Evolutionary conservation across 176 grass and related monocot genomes (phyloP).

Genomic region (Ensete glaucum): DNA sequence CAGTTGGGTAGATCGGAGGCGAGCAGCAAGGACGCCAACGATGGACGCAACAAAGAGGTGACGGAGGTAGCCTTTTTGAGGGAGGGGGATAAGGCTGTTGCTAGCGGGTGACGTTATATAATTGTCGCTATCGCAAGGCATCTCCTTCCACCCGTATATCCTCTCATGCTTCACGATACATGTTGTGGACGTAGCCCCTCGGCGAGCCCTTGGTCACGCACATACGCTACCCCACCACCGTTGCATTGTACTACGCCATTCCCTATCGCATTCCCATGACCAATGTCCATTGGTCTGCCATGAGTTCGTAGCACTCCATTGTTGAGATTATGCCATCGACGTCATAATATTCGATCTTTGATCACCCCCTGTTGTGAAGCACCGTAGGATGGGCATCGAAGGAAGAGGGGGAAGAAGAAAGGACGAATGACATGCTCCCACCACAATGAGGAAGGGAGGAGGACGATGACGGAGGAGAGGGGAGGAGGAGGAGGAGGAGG

Average conservation of each 20-base stretch:
- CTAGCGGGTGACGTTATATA: too few relatives aligned
- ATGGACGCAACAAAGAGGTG: too few relatives aligned
- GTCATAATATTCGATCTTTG: slow-evolving; percentile 12
- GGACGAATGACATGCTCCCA: too few relatives aligned
- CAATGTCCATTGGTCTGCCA: slow-evolving; percentile 21
- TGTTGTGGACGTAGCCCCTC: slow-evolving; percentile 59
- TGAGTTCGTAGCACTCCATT: slow-evolving; percentile 17
- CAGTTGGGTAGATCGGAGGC: too few relatives aligned
- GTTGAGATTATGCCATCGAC: slow-evolving; percentile 13
- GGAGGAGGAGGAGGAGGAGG: too few relatives aligned
- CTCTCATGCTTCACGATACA: slow-evolving; percentile 45
- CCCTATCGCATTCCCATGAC: slow-evolving; percentile 27
- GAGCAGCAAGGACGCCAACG: too few relatives aligned
- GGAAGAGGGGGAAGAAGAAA: too few relatives aligned
- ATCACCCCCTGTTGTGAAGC: slow-evolving; percentile 14
- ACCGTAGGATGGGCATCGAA: slow-evolving; percentile 11
- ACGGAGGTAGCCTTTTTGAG: too few relatives aligned
- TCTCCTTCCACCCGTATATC: slow-evolving; percentile 48
- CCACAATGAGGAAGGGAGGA: too few relatives aligned
- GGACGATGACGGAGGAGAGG: too few relatives aligned
- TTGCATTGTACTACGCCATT: slow-evolving; percentile 68
- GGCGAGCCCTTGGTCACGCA: slow-evolving; percentile 90
- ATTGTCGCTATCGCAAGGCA: too few relatives aligned
- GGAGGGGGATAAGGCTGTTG: too few relatives aligned
- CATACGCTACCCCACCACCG: slow-evolving; percentile 43